These are phyloP conservation scores for Lichtheimia ramosa DNA, from an alignment of 371 early-diverging fungal species.

Conservation along the genomic window DNA sequence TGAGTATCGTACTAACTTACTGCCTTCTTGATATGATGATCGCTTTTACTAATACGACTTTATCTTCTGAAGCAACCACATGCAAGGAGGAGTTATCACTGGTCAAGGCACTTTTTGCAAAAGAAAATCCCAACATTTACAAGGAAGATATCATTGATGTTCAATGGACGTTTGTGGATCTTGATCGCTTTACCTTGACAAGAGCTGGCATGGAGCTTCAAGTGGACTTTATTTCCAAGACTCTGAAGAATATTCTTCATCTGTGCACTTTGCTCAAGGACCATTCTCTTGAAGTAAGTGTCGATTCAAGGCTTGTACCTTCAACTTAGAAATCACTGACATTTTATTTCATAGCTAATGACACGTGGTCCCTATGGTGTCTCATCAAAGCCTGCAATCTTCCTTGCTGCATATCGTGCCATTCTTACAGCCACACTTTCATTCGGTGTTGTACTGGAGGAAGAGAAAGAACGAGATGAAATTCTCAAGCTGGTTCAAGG, in stretches of 20 bases:
- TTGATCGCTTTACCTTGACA: slow-evolving; percentile 19
- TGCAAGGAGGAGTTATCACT: slow-evolving; percentile 29
- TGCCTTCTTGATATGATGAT: background rate
- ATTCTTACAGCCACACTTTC: slow-evolving; percentile 12
- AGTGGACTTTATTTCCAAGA: background rate
- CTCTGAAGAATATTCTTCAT: background rate
- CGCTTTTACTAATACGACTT: background rate
- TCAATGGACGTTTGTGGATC: slow-evolving; percentile 43
- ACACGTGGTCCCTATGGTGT: slow-evolving; percentile 46
- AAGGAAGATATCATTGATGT: slow-evolving; percentile 54
- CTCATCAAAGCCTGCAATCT: slow-evolving; percentile 28
- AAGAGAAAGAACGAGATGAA: background rate
- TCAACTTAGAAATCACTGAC: background rate
- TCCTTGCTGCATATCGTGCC: slow-evolving; percentile 31
- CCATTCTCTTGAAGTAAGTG: background rate
- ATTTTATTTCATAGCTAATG: slow-evolving; percentile 25
- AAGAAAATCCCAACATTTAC: slow-evolving; percentile 57
- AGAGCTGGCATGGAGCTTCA: background rate
- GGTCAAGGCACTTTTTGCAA: slow-evolving; percentile 44
- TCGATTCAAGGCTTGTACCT: background rate
- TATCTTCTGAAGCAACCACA: slow-evolving; percentile 8
- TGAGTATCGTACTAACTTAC: slow-evolving; percentile 12
- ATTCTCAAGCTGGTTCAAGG: background rate
- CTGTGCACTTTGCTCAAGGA: background rate
- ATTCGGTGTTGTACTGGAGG: slow-evolving; percentile 11